Base-by-base conservation (phyloP, 352 stramenopile genomes). In the Pythium insidiosum region DNA sequence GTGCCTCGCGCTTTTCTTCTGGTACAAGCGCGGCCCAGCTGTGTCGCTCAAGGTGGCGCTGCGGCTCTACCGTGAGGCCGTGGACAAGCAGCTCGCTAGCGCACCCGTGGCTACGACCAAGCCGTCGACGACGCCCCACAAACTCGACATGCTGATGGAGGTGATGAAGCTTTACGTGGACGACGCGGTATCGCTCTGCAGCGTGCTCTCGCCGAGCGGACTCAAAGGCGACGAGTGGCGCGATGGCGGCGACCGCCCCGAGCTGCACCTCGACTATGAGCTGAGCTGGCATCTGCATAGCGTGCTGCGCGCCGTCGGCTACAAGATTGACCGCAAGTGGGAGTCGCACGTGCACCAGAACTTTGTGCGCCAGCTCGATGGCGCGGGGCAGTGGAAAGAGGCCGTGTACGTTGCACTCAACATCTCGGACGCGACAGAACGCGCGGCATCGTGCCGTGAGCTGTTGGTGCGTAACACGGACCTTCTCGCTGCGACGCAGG, bases 371-470 rank as follows among this genome's bases (percentile, higher is more conserved):
- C 73, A 91, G 56, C 57, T 94, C 9, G 69, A 91, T 36, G 56
- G 73, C 12, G 66, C 54, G 23, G 65, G 71, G 4, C 36, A 84
- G 29, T 88, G 79, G 72, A 50, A 87, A 34, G 58, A 90, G 16
- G 81, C 78, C 18, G 39, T 90, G 6, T 91, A 90, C 48, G 80
- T 95, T 23, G 59, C 79, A 11, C 63, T 91, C 12, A 92, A 84
- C 43, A 83, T 92, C 43, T 72, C 68, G 6, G 56, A 81, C 25
- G 50, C 47, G 13, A 47, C 25, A 10, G 74, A 89, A 56, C 80
- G 83, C 16, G 66, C 68, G 13, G 43, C 54, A 29, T 81, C 76
- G 4, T 79, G 71, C 20, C 74, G 72, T 24, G 61, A 66, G 15
- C 41, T 95, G 18, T 58, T 93, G 5, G 67, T 77, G 44, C 75